Evolutionary conservation across 176 grass and related monocot genomes (phyloP), one percentile per base, ranked within the genome.

Genomic region (Puya raimondii): DNA sequence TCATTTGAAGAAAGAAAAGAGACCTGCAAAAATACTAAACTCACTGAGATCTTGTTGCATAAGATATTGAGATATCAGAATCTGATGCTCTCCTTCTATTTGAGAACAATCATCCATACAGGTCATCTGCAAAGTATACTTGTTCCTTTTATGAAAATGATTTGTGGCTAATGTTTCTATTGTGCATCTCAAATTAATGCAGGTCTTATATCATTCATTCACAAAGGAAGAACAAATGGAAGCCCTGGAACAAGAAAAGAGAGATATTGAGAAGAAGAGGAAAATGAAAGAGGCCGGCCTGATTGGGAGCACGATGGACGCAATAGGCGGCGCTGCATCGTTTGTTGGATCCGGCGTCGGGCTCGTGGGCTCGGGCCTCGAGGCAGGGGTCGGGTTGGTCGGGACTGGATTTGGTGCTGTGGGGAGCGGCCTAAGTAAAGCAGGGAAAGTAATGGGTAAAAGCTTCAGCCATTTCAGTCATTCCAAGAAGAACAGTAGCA

Each of bases 301-400:
- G 52, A 92, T 97, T 58, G 94, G 94, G 59, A 90, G 89, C 71
- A 90, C 94, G 11, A 92, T 97, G 94, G 94, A 97, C 78, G 94
- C 93, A 12, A 25, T 97, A 68, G 88, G 91, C 65, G 91, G 91
- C 0, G 88, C 88, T 10, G 88, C 88, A 51, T 91, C 84, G 63
- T 66, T 91, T 21, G 88, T 91, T 20, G 93, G 93, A 29, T 90
- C 93, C 0, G 93, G 89, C 49, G 73, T 83, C 14, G 85, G 85
- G 0, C 58, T 91, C 2, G 89, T 91, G 12, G 80, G 80, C 65
- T 79, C 85, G 3, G 88, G 88, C 17, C 15, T 96, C 2, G 88
- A 80, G 4, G 80, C 85, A 29, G 91, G 91, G 1, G 79, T 59
- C 2, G 91, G 91, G 26, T 57, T 91, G 63, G 88, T 96, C 4